These are phyloP conservation scores for Chondrus crispus DNA, from an alignment of 23 red algal genomes.

Conservation along the genomic window DNA sequence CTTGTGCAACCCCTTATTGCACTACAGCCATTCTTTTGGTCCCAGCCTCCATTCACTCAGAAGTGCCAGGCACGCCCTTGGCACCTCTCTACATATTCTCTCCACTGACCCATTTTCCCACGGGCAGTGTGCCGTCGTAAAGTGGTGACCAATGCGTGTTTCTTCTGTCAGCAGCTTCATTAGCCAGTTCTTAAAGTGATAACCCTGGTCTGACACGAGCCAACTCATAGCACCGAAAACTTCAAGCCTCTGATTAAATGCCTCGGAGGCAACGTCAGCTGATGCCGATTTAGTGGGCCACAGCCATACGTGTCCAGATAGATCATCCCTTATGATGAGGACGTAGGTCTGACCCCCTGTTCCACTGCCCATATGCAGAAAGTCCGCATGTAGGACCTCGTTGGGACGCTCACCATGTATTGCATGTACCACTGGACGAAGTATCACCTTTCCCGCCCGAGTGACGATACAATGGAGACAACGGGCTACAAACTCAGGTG, in stretches of 20 bases:
- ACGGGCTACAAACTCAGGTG: neutral
- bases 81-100: neutral
- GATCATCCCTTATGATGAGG: constrained; percentile 11
- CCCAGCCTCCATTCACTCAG: too few species aligned
- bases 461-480: constrained; percentile 9
- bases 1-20: too few species aligned
- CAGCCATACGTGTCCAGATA: constrained; percentile 6
- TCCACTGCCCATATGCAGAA: constrained; percentile 4
- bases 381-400: constrained; percentile 36
- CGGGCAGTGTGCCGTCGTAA: constrained; percentile 23
- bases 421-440: neutral
- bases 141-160: constrained; percentile 3
- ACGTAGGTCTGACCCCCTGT: neutral
- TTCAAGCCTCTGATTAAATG: neutral
- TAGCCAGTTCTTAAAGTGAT: neutral
- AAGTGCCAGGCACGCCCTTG: neutral
- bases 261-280: neutral
- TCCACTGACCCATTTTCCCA: constrained; percentile 42
- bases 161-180: neutral
- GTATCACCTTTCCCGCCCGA: neutral
- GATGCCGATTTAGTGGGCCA: neutral
- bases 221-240: neutral
- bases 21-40: too few species aligned
- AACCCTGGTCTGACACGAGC: neutral
- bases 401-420: constrained; percentile 1